Conservation (phyloP, 1,284 basidiomycete species). For the Cronartium ribicola region DNA sequence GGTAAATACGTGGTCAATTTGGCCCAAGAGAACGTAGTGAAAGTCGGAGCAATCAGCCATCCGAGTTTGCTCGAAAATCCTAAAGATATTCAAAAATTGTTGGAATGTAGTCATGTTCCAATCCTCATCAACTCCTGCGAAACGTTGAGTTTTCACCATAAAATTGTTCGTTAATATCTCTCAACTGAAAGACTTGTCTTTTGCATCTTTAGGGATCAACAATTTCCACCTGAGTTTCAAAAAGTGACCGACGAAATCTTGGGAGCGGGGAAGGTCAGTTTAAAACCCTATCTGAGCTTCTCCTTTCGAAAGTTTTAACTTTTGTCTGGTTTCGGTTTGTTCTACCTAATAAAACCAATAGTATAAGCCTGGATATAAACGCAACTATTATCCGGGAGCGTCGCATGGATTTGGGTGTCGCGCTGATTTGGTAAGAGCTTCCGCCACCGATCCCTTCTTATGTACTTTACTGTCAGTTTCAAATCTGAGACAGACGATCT, state of each 20-base stretch:
- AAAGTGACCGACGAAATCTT: constrained; percentile 25
- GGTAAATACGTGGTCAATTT: constrained; percentile 25
- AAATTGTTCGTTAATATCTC: not conserved
- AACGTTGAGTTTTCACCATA: constrained; percentile 10
- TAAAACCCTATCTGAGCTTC: not conserved
- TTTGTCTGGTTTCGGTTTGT: not conserved
- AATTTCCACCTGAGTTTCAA: constrained; percentile 16
- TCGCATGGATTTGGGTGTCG: constrained; percentile 31
- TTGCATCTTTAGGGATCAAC: constrained; percentile 8
- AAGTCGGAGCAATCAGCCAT: constrained; percentile 26
- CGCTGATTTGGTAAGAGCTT: constrained; percentile 23
- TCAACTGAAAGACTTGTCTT: not conserved
- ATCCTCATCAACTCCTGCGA: constrained; percentile 32
- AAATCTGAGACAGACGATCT: not conserved
- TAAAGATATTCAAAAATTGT: constrained; percentile 4
- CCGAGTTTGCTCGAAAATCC: constrained; percentile 29
- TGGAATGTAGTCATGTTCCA: constrained; percentile 9
- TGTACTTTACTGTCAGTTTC: not conserved
- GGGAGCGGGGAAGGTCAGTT: constrained; percentile 25
- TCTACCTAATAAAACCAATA: not conserved
- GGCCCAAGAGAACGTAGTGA: constrained; percentile 14
- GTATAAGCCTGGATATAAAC: constrained; percentile 38
- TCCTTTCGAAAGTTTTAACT: not conserved
- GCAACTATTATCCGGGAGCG: constrained; percentile 18
- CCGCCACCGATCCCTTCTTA: not conserved